These are phyloP conservation scores for Colletotrichum incanum DNA, from an alignment of 2,329 filamentous ascomycete genomes.

Conservation along the genomic window DNA sequence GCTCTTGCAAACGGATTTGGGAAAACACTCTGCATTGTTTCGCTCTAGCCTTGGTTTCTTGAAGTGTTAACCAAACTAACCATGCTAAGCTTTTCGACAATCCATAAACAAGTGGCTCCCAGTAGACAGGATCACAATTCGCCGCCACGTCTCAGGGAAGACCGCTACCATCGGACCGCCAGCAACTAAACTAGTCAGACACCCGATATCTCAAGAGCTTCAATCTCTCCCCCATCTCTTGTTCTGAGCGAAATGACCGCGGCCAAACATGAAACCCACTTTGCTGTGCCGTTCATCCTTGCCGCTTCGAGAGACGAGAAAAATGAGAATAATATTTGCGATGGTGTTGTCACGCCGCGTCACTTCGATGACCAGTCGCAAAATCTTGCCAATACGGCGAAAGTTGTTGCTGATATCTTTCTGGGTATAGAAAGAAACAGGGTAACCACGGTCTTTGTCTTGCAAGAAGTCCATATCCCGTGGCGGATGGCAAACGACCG, in stretches of 20 bases:
- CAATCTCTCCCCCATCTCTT: neutral
- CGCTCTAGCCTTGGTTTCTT: neutral
- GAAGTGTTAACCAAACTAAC: neutral
- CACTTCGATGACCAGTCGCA: neutral
- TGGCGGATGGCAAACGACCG: neutral
- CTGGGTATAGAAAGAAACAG: neutral
- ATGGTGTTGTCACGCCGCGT: neutral
- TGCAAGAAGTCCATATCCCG: neutral
- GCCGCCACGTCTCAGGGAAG: conserved; percentile 2
- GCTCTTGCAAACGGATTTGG: neutral
- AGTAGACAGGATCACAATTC: neutral
- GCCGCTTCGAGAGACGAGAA: neutral
- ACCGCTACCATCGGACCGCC: neutral
- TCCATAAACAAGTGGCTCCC: neutral
- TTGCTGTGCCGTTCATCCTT: neutral
- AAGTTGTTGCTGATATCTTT: neutral
- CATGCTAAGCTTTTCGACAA: neutral
- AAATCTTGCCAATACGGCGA: neutral
- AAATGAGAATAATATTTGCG: no score
- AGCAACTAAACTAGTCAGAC: neutral
- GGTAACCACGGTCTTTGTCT: no score
- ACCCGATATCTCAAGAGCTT: no score
- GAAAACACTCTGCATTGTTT: neutral
- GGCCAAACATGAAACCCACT: neutral
- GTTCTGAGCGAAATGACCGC: neutral